These are phyloP conservation scores for Cystobasidium onofrii DNA, from an alignment of 768 basidiomycete species.

Conservation along the genomic window DNA sequence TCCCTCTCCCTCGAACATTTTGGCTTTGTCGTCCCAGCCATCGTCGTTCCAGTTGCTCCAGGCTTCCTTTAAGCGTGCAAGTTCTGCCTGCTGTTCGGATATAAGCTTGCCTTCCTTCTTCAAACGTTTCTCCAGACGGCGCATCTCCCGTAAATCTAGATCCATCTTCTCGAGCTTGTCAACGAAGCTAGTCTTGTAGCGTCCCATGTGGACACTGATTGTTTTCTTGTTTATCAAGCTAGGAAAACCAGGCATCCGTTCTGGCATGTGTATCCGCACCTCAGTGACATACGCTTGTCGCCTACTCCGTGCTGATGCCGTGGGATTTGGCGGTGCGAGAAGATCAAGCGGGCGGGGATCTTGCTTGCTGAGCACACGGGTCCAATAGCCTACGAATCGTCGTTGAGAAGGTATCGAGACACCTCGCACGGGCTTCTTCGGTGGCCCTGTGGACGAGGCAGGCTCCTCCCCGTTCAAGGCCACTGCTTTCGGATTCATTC, in stretches of 20 bases:
- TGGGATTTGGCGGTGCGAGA: constrained; percentile 31
- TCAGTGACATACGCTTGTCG: constrained; percentile 36
- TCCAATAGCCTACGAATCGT: constrained; percentile 70
- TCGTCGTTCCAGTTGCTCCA: constrained; percentile 15
- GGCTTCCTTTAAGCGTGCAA: constrained; percentile 7
- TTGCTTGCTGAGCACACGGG: constrained; percentile 30
- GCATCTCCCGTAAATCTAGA: constrained; percentile 20
- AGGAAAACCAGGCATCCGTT: constrained; percentile 37
- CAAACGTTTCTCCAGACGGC: constrained; percentile 13
- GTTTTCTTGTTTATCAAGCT: constrained; percentile 47
- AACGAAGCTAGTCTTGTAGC: constrained; percentile 67
- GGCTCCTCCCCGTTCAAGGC: neutral
- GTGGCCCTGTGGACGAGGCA: neutral
- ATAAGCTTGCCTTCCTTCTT: neutral
- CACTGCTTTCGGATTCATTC: constrained; percentile 12
- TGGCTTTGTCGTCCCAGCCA: constrained; percentile 35
- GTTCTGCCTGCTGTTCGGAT: neutral
- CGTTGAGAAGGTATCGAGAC: constrained; percentile 63
- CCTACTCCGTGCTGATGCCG: neutral
- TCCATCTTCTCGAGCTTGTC: constrained; percentile 60
- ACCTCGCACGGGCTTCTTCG: constrained; percentile 21
- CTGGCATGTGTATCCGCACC: constrained; percentile 39
- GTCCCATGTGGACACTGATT: constrained; percentile 64
- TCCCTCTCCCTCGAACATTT: constrained; percentile 36
- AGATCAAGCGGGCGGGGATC: constrained; percentile 50